A percentile compares a stretch with the other conserved stretches of the same genome.
Conservation (phyloP, 2,329 filamentous ascomycete genomes). For the Pestalotiopsis sp. region DNA sequence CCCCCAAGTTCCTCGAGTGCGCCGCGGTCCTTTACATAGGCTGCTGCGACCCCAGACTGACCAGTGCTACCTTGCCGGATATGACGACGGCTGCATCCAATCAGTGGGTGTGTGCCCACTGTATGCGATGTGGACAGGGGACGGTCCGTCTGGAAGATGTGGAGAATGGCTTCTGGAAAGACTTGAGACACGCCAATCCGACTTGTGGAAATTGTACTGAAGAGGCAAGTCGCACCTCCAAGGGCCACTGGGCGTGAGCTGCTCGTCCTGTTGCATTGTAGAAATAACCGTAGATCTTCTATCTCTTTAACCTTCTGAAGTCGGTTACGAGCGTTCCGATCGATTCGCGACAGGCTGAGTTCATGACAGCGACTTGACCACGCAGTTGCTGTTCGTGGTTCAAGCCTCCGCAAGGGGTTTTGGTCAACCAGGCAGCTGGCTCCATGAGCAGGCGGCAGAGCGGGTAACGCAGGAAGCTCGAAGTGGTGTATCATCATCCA, state of each 20-base stretch:
- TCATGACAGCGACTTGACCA: not conserved
- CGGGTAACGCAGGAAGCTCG: not conserved
- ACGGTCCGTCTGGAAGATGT: slow-evolving; percentile 20
- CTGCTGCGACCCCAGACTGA: slow-evolving; percentile 7
- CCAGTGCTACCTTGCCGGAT: slow-evolving; percentile 9
- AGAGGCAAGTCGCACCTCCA: slow-evolving; percentile 26
- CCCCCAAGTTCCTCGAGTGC: not conserved
- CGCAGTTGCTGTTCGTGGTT: slow-evolving; percentile 12
- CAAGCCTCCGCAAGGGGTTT: not conserved
- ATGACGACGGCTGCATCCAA: slow-evolving; percentile 8
- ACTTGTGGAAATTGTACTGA: slow-evolving; percentile 23
- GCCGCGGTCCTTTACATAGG: not conserved
- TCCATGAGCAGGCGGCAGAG: not conserved
- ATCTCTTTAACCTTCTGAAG: slow-evolving; percentile 13
- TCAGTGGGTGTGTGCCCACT: slow-evolving; percentile 5
- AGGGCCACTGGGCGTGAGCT: slow-evolving; percentile 7
- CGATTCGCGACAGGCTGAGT: slow-evolving; percentile 1
- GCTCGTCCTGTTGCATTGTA: slow-evolving; percentile 16
- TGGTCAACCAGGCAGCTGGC: not conserved
- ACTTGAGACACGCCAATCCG: slow-evolving; percentile 22
- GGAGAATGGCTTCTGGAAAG: slow-evolving; percentile 27
- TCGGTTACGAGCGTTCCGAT: slow-evolving; percentile 4
- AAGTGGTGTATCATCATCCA: not conserved
- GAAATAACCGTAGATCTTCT: slow-evolving; percentile 14
- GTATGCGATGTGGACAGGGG: slow-evolving; percentile 8